Evolutionary conservation across 2,329 filamentous ascomycete species (phyloP).

Genomic region (Ramichloridium luteum): DNA sequence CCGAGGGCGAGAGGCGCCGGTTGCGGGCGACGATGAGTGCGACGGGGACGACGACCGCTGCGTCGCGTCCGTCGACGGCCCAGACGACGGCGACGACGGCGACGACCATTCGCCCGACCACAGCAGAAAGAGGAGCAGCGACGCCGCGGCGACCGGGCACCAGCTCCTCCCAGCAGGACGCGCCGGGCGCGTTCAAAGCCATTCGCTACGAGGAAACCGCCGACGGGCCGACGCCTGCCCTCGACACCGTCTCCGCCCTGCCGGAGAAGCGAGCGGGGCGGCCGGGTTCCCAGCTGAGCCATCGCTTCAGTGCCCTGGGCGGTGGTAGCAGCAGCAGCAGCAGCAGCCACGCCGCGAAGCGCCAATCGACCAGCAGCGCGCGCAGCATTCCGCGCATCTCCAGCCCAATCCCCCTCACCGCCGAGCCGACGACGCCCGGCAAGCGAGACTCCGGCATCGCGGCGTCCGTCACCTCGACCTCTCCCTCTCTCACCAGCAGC

Average conservation of each 20-base stretch:
- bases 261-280: not conserved
- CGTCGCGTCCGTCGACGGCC: too few species aligned
- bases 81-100: too few species aligned
- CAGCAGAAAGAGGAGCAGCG: too few species aligned
- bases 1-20: too few species aligned
- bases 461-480: slow-evolving; percentile 13
- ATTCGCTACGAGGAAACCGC: not conserved
- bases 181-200: not conserved
- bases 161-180: not conserved
- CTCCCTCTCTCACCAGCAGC: slow-evolving; percentile 3
- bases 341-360: too few species aligned
- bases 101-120: too few species aligned
- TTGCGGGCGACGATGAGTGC: too few species aligned
- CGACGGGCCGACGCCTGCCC: not conserved
- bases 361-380: too few species aligned
- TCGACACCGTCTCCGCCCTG: not conserved
- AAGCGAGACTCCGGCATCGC: slow-evolving; percentile 27
- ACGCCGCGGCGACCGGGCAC: not conserved
- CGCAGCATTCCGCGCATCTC: too few species aligned
- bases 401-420: slow-evolving; percentile 4
- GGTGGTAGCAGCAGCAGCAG: not conserved
- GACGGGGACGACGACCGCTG: too few species aligned
- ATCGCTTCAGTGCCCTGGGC: not conserved
- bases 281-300: not conserved
- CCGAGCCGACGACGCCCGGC: too few species aligned